Evolutionary conservation across 805 yeast species (phyloP).

Genomic region (Cyberlindnera misumaiensis): DNA sequence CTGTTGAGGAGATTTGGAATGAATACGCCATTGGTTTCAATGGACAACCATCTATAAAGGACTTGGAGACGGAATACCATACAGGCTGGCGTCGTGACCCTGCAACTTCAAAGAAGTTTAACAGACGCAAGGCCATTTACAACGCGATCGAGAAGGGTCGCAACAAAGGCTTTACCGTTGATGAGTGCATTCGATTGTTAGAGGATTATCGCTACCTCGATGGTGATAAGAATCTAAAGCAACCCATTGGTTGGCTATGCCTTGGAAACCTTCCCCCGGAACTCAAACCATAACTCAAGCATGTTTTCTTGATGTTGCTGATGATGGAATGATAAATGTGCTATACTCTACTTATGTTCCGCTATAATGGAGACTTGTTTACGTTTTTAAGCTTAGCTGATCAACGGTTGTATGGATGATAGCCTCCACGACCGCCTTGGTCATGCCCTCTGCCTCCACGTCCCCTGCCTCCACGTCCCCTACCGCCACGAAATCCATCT

Average conservation of each 20-base stretch:
- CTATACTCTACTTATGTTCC: not conserved
- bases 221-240: slow-evolving; percentile 34
- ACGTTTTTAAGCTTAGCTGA: no score
- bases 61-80: slow-evolving; percentile 41
- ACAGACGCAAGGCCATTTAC: slow-evolving; percentile 46
- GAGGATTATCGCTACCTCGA: slow-evolving; percentile 39
- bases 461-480: slow-evolving; percentile 9
- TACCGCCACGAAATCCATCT: slow-evolving; percentile 12
- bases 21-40: slow-evolving; percentile 47
- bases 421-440: slow-evolving; percentile 26
- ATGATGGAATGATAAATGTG: no score
- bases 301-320: not conserved
- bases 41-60: slow-evolving; percentile 45
- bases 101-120: slow-evolving; percentile 46
- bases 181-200: slow-evolving; percentile 37
- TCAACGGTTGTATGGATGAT: slow-evolving; percentile 33
- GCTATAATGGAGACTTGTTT: not conserved
- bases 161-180: slow-evolving; percentile 36
- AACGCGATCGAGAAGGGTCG: slow-evolving; percentile 48
- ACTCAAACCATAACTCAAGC: slow-evolving; percentile 10
- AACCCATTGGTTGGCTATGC: slow-evolving; percentile 39
- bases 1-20: slow-evolving; percentile 48
- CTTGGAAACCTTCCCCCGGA: slow-evolving; percentile 32
- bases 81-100: slow-evolving; percentile 51
- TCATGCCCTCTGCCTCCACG: slow-evolving; percentile 4